Base-by-base conservation (phyloP, 1,284 basidiomycete genomes). In the Boletus holoroseus region DNA sequence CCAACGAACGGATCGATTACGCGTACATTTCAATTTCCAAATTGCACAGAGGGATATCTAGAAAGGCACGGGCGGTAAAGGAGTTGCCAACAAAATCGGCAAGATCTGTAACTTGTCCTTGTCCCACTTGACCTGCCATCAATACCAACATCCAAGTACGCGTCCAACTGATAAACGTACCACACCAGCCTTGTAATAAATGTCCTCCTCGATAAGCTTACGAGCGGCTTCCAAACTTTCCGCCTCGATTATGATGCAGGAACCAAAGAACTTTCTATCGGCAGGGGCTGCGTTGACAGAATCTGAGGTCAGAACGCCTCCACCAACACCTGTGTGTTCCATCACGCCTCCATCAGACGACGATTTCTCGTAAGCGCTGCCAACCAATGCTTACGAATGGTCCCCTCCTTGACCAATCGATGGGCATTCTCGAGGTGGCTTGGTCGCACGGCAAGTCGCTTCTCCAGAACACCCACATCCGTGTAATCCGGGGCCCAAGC, bases 401-500 rank as follows among this genome's bases (percentile, higher is more conserved):
- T 58, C 0, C 76, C 76, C 7, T 64, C 62, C 18, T 58, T 62
- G 43, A 69, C 62, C 22, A 68, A 60, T 22, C 54, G 62, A 43
- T 70, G 68, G 11, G 68, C 64, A 13, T 55, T 66, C 41, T 66
- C 73, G n/a, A 80, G 58, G 61, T 82, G 81, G 24, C 60, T 55
- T 12, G 62, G 51, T 42, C 79, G 69, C 12, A 80, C 77, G 3
- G 71, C 68, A 16, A 76, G 60, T 31, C 81, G 73, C 34, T 65
- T 71, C 28, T 72, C 69, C 20, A 72, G 68, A 3, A 73, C 73
- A 13, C 73, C 78, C 47, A 71, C 69, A 20, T 76, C 74, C 3
- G 71, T 70, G 47, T 69, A 72, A 55, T 81, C 79, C 4, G 78
- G 79, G 3, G 77, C 78, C 60, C 77, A 82, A 32, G 80, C 71